Evolutionary conservation across 768 basidiomycete genomes (phyloP).

Genomic region (Mrakia blollopis): DNA sequence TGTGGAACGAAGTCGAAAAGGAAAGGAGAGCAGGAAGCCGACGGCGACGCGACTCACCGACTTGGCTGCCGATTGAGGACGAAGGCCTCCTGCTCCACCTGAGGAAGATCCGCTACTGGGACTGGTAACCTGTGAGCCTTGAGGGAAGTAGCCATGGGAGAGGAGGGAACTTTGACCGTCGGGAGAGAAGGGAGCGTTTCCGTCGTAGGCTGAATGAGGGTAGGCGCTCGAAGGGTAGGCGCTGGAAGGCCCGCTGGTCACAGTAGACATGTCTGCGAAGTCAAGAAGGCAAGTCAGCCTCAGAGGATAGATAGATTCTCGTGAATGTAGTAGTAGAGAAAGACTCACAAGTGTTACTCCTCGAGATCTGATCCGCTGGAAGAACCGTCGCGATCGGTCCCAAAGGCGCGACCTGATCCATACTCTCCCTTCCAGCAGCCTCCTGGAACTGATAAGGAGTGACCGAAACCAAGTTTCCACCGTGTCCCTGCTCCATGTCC

Average conservation of each 20-base stretch:
- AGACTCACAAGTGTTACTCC: not conserved
- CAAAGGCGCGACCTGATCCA: not conserved
- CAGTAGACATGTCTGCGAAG: not conserved
- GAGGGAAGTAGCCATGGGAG: constrained; percentile 4
- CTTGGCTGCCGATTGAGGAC: not conserved
- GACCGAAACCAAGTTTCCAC: not conserved
- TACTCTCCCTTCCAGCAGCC: not conserved
- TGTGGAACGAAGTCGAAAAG: not conserved
- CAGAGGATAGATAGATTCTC: not conserved
- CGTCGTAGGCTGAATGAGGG: not conserved
- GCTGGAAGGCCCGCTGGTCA: not conserved
- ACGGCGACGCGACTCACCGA: constrained; percentile 3
- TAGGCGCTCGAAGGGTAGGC: too few species aligned
- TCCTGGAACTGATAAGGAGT: constrained; percentile 9
- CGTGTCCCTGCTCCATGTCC: not conserved
- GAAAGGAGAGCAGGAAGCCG: not conserved
- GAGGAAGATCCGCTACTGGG: not conserved
- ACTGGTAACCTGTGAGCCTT: not conserved
- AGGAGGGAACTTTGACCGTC: not conserved
- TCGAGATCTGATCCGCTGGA: not conserved
- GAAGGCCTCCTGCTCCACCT: not conserved
- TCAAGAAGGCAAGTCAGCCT: not conserved
- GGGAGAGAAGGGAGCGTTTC: not conserved
- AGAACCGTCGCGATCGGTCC: not conserved
- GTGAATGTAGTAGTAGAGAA: not conserved